phyloP scores from a whole-genome alignment of 805 yeast species.

The Cyberlindnera veronae region DNA sequence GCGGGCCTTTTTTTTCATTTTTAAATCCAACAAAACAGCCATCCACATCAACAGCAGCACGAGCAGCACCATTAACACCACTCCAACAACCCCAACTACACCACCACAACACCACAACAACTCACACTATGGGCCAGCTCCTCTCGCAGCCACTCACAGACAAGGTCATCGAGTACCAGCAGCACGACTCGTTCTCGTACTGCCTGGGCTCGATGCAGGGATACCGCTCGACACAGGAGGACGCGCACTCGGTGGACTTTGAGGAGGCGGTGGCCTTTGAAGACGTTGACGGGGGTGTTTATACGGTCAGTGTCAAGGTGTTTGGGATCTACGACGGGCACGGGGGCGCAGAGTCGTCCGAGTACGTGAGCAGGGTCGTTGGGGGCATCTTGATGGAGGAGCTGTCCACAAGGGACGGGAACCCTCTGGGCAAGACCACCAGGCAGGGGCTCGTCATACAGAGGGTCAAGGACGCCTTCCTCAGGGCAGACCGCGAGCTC shows the following conservation, averaged over 20 bases:
- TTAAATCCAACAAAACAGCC: no score
- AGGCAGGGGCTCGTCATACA: slow-evolving; percentile 34
- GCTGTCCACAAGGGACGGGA: slow-evolving; percentile 5
- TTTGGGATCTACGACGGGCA: slow-evolving; percentile 83
- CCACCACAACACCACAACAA: neutral
- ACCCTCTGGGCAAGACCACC: slow-evolving; percentile 19
- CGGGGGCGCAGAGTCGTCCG: slow-evolving; percentile 66
- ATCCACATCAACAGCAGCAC: no score
- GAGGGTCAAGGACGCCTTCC: slow-evolving; percentile 40
- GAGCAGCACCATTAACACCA: neutral
- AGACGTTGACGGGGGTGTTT: slow-evolving; percentile 19
- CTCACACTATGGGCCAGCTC: slow-evolving; percentile 59
- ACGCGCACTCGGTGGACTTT: slow-evolving; percentile 58
- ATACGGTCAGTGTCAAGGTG: slow-evolving; percentile 34
- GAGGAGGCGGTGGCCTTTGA: slow-evolving; percentile 33
- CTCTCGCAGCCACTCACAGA: slow-evolving; percentile 57
- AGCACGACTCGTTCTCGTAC: slow-evolving; percentile 40
- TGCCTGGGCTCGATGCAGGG: slow-evolving; percentile 78
- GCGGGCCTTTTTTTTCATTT: no score
- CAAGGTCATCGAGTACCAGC: slow-evolving; percentile 45
- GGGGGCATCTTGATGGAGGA: slow-evolving; percentile 21
- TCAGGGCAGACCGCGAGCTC: slow-evolving; percentile 43
- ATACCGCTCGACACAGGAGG: slow-evolving; percentile 71
- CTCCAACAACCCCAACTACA: neutral
- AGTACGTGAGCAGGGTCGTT: slow-evolving; percentile 40